Base-by-base conservation (phyloP, 169 alveolate genomes). In the Eimeria brunetti region DNA sequence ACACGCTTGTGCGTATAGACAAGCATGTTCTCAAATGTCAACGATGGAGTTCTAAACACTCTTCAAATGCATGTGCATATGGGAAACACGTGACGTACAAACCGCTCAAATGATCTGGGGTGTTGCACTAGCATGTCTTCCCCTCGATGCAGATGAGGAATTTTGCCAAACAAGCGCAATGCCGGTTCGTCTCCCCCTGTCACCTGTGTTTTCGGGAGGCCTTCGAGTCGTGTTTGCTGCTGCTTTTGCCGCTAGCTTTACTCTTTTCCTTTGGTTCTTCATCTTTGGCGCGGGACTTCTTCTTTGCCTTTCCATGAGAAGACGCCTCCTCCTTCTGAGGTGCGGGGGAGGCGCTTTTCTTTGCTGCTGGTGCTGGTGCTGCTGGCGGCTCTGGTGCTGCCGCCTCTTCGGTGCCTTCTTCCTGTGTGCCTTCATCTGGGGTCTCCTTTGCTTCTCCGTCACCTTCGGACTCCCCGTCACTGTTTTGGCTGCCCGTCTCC, bases 131-230 rank as follows among this genome's bases (percentile, higher is more conserved):
- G n/a, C 18, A 6, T 69, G 27, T 36, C 80, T 36, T 69, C 36
- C 80, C 80, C 83, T 20, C 33, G 12, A 22, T 38, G 44, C 51
- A 73, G 38, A 73, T 38, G 53, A 38, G 56, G 41, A 38, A 12
- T 6, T 6, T 16, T 38, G 53, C 83, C 33, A 38, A 18, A 73
- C 33, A n/a, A 27, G 53, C 18, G 56, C 16, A 73, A 16, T 38
- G 33, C 83, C 22, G 56, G 16, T n/a, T 41, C 5, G 24, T 9
- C 67, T 78, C 44, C 46, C n/a, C 38, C 58, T 24, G 93, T 86
- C 93, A 86, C 22, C 53, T 60, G 83, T 38, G 93, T 36, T 86
- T 86, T 18, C 93, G 60, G 27, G 93, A 86, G 22, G 81, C 16
- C 46, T 86, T 58, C 69, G 71, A 20, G 30, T 46, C 67, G 75